A percentile compares a stretch with the other conserved stretches of the same genome.
These are phyloP conservation scores for Rosa chinensis DNA, from an alignment of 306 rosid species.

Conservation along the genomic window DNA sequence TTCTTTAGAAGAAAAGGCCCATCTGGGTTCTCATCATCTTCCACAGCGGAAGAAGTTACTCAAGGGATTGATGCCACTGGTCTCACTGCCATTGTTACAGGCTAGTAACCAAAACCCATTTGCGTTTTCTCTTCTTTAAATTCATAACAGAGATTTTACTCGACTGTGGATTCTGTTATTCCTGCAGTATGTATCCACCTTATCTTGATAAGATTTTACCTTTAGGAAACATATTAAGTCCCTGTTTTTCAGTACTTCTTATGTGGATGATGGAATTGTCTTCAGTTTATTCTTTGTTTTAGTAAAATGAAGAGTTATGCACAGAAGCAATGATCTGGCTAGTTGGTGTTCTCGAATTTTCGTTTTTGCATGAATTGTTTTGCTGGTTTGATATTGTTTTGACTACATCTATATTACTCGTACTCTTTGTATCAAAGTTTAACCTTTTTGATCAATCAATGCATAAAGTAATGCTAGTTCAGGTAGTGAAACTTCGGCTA, in stretches of 20 bases:
- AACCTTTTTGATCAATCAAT: background rate
- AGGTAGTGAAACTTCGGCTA: background rate
- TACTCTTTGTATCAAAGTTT: background rate
- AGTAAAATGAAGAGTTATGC: background rate
- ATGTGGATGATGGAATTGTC: background rate
- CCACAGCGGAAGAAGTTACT: conserved; percentile 80
- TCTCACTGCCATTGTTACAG: conserved; percentile 86
- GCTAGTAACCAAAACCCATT: conserved; percentile 22
- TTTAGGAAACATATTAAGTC: background rate
- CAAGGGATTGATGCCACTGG: conserved; percentile 65
- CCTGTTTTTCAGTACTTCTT: background rate
- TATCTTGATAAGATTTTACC: background rate
- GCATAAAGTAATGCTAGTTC: background rate
- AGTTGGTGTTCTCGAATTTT: background rate
- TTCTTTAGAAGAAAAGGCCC: conserved; percentile 53
- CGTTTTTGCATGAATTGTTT: background rate
- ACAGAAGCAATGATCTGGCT: background rate
- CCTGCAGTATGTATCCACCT: background rate
- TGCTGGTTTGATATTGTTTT: background rate
- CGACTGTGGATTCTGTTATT: background rate
- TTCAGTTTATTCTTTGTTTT: background rate
- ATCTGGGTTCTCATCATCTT: conserved; percentile 73
- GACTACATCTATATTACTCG: background rate
- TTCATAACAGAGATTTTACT: background rate
- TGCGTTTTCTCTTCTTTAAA: background rate